phyloP scores from a whole-genome alignment of 768 basidiomycete species.

The Suillus ampliporus region DNA sequence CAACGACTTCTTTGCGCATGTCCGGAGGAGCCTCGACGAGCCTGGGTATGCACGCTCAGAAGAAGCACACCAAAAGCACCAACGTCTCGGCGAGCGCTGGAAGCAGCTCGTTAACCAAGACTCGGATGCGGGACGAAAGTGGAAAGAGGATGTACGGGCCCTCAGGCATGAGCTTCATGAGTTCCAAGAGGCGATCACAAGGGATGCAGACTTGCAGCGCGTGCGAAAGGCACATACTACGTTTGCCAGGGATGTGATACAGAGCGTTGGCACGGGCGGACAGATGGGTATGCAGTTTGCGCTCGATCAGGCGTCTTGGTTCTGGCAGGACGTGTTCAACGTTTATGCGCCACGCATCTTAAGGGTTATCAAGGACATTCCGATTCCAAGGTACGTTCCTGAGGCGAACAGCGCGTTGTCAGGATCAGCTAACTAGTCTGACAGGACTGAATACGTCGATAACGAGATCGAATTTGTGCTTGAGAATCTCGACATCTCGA shows the following conservation, averaged over 20 bases:
- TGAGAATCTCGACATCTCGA: slow-evolving; percentile 74
- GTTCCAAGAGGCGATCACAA: slow-evolving; percentile 50
- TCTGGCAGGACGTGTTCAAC: slow-evolving; percentile 83
- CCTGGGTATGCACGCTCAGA: slow-evolving; percentile 59
- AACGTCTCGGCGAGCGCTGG: slow-evolving; percentile 58
- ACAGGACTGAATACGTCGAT: slow-evolving; percentile 75
- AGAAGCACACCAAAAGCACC: slow-evolving; percentile 44
- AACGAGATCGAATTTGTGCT: slow-evolving; percentile 72
- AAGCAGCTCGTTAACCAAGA: slow-evolving; percentile 50
- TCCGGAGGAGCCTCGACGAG: slow-evolving; percentile 52
- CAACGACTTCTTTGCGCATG: slow-evolving; percentile 54
- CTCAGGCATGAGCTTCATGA: slow-evolving; percentile 51
- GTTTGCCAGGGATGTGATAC: slow-evolving; percentile 55
- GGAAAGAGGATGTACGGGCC: slow-evolving; percentile 53
- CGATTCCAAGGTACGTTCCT: slow-evolving; percentile 65
- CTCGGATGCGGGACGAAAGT: slow-evolving; percentile 49
- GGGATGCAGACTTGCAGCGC: slow-evolving; percentile 55
- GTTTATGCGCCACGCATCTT: slow-evolving; percentile 73
- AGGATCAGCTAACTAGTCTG: slow-evolving; percentile 1
- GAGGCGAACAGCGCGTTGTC: not conserved
- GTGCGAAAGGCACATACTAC: slow-evolving; percentile 53
- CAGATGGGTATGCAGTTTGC: slow-evolving; percentile 53
- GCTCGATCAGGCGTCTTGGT: slow-evolving; percentile 70
- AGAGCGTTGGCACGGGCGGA: slow-evolving; percentile 44
- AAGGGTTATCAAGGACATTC: slow-evolving; percentile 59